Percentiles rank a stretch among this genome's conserved stretches.
These are phyloP conservation scores for Marchantia polymorpha DNA, from an alignment of 225 moss, liverwort and hornwort species.

Conservation along the genomic window DNA sequence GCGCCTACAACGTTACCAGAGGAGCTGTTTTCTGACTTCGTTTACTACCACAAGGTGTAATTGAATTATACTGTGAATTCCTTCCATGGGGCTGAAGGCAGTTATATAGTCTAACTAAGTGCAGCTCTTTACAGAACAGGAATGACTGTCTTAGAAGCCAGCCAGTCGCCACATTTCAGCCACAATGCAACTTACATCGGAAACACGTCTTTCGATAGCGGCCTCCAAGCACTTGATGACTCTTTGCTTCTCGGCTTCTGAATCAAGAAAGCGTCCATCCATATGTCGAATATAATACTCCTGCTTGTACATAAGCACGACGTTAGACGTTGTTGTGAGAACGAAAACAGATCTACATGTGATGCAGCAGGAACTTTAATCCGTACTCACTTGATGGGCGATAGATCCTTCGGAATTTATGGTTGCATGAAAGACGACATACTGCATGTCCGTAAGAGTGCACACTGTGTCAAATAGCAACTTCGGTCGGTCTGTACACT, in stretches of 20 bases:
- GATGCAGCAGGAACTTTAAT: background rate
- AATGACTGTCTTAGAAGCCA: too few species aligned
- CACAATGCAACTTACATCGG: constrained; percentile 31
- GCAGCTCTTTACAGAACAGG: too few species aligned
- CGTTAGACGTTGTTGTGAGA: background rate
- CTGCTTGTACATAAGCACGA: constrained; percentile 9
- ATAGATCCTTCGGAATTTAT: constrained; percentile 30
- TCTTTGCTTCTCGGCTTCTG: constrained; percentile 29
- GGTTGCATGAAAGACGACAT: constrained; percentile 47
- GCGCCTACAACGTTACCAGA: too few species aligned
- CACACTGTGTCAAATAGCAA: constrained; percentile 48
- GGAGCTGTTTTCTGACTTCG: too few species aligned
- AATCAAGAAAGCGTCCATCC: constrained; percentile 33
- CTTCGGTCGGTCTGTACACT: constrained; percentile 48
- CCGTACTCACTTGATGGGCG: constrained; percentile 35
- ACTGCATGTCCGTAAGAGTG: constrained; percentile 46
- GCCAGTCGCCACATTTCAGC: too few species aligned
- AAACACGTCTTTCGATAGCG: constrained; percentile 46
- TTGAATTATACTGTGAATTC: background rate
- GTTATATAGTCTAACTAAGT: too few species aligned
- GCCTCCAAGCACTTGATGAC: constrained; percentile 41
- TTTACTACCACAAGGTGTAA: too few species aligned
- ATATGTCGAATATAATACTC: constrained; percentile 46
- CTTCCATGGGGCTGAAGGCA: too few species aligned
- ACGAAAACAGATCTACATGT: background rate